Evolutionary conservation across 768 basidiomycete genomes (phyloP).

Genomic region (Mycena pura): DNA sequence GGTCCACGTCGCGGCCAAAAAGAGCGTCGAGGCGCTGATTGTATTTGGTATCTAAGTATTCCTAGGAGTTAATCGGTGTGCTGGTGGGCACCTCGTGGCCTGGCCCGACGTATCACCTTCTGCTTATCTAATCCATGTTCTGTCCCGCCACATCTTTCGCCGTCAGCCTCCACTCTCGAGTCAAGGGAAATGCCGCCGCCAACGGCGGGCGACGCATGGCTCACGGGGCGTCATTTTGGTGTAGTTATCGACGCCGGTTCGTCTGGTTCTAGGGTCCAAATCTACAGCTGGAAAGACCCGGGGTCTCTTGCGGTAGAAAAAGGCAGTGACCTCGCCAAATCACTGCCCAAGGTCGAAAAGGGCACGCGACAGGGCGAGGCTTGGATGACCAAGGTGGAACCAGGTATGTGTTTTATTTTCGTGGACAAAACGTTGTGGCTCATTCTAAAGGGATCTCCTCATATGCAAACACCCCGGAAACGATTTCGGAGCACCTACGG

Average conservation of each 20-base stretch:
- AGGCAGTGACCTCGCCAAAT: constrained; percentile 57
- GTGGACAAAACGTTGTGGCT: background rate
- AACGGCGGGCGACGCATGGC: constrained; percentile 74
- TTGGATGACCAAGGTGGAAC: constrained; percentile 93
- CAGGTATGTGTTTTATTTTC: constrained; percentile 65
- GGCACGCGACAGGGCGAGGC: constrained; percentile 81
- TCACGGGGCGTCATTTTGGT: constrained; percentile 82
- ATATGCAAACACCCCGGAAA: constrained; percentile 71
- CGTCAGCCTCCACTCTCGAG: background rate
- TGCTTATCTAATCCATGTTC: no score
- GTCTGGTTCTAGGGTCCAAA: constrained; percentile 93
- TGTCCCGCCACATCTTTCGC: constrained; percentile 14
- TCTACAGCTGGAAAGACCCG: constrained; percentile 96
- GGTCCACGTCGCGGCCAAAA: constrained; percentile 7
- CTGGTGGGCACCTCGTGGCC: no score
- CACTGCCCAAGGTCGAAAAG: constrained; percentile 88
- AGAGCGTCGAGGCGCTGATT: background rate
- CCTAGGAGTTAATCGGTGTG: no score
- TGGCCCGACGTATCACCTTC: no score
- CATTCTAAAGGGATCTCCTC: constrained; percentile 79
- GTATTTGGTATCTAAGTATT: no score
- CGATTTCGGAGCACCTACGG: constrained; percentile 75
- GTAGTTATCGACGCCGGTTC: constrained; percentile 99
- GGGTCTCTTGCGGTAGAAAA: constrained; percentile 55
- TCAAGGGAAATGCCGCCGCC: constrained; percentile 71